These are phyloP conservation scores for Wickerhamomyces subpelliculosus DNA, from an alignment of 805 yeast genomes.

Conservation along the genomic window DNA sequence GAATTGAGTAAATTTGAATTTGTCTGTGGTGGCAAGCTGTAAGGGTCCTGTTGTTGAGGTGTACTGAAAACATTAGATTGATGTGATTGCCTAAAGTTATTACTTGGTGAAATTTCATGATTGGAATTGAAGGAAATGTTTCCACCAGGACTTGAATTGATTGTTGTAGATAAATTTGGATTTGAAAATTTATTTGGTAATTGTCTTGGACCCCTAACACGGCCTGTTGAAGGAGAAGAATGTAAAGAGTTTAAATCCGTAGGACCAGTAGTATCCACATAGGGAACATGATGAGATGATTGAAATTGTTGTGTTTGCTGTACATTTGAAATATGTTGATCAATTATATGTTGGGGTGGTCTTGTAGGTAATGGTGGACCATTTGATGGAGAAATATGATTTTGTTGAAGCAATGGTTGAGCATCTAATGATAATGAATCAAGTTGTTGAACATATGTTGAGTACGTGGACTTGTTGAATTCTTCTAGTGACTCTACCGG, in stretches of 20 bases:
- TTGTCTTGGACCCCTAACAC: constrained; percentile 18
- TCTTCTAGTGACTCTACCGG: constrained; percentile 14
- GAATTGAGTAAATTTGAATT: not conserved
- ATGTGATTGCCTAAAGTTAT: not conserved
- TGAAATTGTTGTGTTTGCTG: not conserved
- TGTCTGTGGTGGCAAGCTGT: too few relatives aligned
- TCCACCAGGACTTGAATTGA: too few relatives aligned
- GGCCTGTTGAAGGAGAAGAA: constrained; percentile 2
- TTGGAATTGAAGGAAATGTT: too few relatives aligned
- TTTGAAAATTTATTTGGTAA: constrained; percentile 13
- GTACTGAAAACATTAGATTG: not conserved
- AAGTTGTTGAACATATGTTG: not conserved
- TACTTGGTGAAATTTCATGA: too few relatives aligned
- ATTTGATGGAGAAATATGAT: not conserved
- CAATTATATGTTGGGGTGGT: constrained; percentile 16
- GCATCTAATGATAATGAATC: not conserved
- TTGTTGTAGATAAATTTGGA: constrained; percentile 1
- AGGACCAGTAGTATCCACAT: not conserved
- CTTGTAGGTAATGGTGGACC: constrained; percentile 19
- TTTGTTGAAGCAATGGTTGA: not conserved
- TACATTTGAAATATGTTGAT: constrained; percentile 8
- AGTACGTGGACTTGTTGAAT: constrained; percentile 7
- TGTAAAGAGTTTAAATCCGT: not conserved
- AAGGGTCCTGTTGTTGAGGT: not conserved
- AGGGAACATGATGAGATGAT: not conserved